Evolutionary conservation across 2,329 filamentous ascomycete genomes (phyloP).

Genomic region (Colletotrichum sp.): DNA sequence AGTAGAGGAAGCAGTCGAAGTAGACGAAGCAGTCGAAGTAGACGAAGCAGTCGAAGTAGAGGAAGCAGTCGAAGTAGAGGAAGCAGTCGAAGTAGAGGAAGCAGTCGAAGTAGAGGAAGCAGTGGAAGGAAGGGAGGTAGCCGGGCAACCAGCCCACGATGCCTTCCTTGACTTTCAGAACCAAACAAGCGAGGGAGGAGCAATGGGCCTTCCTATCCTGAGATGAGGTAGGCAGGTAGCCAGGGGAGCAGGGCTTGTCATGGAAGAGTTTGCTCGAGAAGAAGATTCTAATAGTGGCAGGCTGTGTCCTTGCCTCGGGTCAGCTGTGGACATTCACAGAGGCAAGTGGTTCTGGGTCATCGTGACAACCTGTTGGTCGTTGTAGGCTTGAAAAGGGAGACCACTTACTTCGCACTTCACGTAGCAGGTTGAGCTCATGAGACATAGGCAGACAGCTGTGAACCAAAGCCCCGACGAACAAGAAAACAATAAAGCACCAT

Average conservation of each 20-base stretch:
- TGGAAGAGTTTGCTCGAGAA: neutral
- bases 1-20: neutral
- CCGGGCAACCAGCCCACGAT: neutral
- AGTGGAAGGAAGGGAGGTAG: neutral
- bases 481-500: neutral
- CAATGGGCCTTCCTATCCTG: neutral
- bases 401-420: neutral
- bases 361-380: neutral
- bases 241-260: neutral
- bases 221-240: neutral
- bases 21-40: neutral
- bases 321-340: neutral
- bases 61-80: neutral
- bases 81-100: neutral
- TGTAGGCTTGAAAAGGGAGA: neutral
- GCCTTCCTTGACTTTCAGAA: neutral
- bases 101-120: neutral
- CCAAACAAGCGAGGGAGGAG: neutral
- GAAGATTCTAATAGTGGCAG: neutral
- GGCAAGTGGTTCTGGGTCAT: neutral
- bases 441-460: neutral
- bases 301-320: neutral
- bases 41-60: neutral
- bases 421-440: neutral
- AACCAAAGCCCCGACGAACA: neutral